Evolutionary conservation across 2,329 filamentous ascomycete species (phyloP), one percentile per base, ranked within the genome.

Genomic region (Ambrosiella cleistominuta): DNA sequence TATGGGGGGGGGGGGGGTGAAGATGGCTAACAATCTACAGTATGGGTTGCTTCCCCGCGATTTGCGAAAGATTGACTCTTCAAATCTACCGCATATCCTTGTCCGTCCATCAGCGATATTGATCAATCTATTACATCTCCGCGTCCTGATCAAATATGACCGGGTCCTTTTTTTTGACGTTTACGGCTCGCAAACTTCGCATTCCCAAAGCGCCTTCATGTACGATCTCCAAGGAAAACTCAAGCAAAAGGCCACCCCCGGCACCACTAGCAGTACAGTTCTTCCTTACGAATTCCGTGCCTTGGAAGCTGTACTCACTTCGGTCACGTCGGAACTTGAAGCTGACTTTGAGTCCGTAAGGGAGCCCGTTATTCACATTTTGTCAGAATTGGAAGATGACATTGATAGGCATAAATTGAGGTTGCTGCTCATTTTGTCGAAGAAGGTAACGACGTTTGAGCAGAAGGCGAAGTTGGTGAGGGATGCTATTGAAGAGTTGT

Each of bases 281-380:
- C 76, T 98, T 4, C 88, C 93, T 0, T 98, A 98, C 69, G 93
- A 98, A 69, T 95, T 97, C 69, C 85, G 93, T 36, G 93, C 93
- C 3, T 79, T 98, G 15, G 93, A 98, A 76, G 88, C 93, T 0
- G 90, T 97, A 11, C 75, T 98, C 61, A 93, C 95, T 62, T 95
- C 88, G 40, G 93, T 95, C 12, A 97, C 93, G 3, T 83, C 85
- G 54, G 90, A 89, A 59, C 75, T 98, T 17, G 93, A 97, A 69
- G 88, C 86, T 60, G 93, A 98, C 68, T 96, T 97, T 63, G 89
- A 96, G 67, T 85, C 88, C 0, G 88, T 98, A 5, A 82, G 90
- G 59, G 90, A 95, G 64, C 91, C 93, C 0, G 90, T 97, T 19
- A 87, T 95, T 63, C 81, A 85, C 50, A 87, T 97, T 50, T 75